Percentiles rank a stretch among this genome's conserved stretches.
Evolutionary conservation across 2,329 filamentous ascomycete genomes (phyloP).

Genomic region (Ophiostoma populinum): DNA sequence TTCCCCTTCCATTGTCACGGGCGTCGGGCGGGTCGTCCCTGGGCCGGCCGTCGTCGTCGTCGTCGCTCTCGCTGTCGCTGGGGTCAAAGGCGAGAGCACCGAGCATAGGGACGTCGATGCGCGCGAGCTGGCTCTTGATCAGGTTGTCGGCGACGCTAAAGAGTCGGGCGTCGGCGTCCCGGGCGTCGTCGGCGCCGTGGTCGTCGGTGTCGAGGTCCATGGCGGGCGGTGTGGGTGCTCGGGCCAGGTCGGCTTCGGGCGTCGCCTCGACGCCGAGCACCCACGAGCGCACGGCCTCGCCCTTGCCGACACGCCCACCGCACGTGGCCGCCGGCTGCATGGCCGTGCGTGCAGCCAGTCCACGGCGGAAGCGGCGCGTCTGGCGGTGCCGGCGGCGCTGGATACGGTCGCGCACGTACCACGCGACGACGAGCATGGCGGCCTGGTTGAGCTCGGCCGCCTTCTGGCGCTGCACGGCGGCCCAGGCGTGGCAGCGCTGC

Average conservation of each 20-base stretch:
- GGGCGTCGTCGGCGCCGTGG: too few relatives aligned
- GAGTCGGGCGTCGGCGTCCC: slow-evolving; percentile 25
- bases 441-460: slow-evolving; percentile 32
- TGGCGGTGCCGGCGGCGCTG: slow-evolving; percentile 23
- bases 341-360: slow-evolving; percentile 15
- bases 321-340: background rate
- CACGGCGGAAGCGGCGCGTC: slow-evolving; percentile 24
- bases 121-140: slow-evolving; percentile 29
- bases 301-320: slow-evolving; percentile 19
- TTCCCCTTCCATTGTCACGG: slow-evolving; percentile 14
- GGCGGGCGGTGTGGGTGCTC: too few relatives aligned
- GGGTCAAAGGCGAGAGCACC: slow-evolving; percentile 27
- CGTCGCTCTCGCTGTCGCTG: slow-evolving; percentile 24
- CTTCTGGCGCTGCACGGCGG: slow-evolving; percentile 26
- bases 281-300: slow-evolving; percentile 26
- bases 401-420: slow-evolving; percentile 31
- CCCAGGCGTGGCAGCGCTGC: slow-evolving; percentile 30
- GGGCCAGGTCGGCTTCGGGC: slow-evolving; percentile 18
- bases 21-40: slow-evolving; percentile 15
- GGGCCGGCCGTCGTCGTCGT: slow-evolving; percentile 13
- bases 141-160: slow-evolving; percentile 28
- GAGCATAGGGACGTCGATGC: slow-evolving; percentile 28
- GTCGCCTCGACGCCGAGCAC: slow-evolving; percentile 25
- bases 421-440: slow-evolving; percentile 30
- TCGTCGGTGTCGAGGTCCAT: slow-evolving; percentile 24